Conservation (phyloP, 2,329 filamentous ascomycete species). For the Ascochyta lentis region DNA sequence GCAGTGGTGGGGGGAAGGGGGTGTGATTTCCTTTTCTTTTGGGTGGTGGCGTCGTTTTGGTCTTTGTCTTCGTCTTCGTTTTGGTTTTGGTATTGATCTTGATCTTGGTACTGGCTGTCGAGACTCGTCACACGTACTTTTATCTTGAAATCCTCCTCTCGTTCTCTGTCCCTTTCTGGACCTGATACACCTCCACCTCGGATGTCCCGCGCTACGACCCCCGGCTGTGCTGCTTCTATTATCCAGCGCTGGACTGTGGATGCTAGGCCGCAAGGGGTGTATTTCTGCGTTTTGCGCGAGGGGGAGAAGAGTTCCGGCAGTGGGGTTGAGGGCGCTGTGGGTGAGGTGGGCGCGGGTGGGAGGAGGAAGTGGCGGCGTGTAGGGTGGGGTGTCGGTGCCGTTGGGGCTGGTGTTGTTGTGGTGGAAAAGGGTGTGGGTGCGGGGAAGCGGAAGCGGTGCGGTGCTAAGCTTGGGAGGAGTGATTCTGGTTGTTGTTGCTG, state of each 20-base stretch:
- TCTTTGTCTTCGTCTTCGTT: too few relatives aligned
- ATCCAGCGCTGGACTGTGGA: conserved; percentile 59
- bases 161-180: conserved; percentile 22
- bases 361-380: conserved; percentile 50
- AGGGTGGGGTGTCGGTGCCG: conserved; percentile 10
- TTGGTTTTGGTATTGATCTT: too few relatives aligned
- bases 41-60: not conserved
- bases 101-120: not conserved
- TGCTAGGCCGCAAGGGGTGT: conserved; percentile 58
- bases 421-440: conserved; percentile 8
- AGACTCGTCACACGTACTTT: conserved; percentile 19
- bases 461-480: conserved; percentile 6
- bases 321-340: conserved; percentile 38
- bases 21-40: conserved; percentile 6
- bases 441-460: conserved; percentile 38
- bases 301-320: conserved; percentile 63
- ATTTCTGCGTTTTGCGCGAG: conserved; percentile 58
- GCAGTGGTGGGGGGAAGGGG: too few relatives aligned
- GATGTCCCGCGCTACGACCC: conserved; percentile 24
- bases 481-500: not conserved
- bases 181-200: conserved; percentile 17
- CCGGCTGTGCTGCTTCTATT: conserved; percentile 48
- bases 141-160: conserved; percentile 31
- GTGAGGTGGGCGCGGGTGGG: conserved; percentile 42
- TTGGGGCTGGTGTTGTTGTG: not conserved